A percentile compares a stretch with the other conserved stretches of the same genome.
Conservation (phyloP, 1,284 basidiomycete genomes). For the Macrocystidia cucumis region DNA sequence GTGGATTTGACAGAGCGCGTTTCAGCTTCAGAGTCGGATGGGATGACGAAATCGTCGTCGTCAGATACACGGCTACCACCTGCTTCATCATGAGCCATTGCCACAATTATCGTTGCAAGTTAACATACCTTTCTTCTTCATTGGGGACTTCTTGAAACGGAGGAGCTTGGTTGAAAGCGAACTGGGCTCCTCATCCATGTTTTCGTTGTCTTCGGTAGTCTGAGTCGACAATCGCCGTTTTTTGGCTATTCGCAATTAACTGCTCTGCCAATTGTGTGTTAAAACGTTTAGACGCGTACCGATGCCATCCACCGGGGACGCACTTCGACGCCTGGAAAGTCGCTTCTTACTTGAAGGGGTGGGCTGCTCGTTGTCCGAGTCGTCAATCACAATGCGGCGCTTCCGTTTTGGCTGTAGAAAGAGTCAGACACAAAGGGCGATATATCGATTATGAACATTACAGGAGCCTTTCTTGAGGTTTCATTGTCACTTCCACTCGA, state of each 20-base stretch:
- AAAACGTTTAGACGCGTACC: no score
- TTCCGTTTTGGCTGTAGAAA: constrained; percentile 33
- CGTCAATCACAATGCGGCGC: constrained; percentile 60
- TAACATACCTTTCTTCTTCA: constrained; percentile 41
- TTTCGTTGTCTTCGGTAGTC: constrained; percentile 37
- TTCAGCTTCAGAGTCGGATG: constrained; percentile 47
- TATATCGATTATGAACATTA: no score
- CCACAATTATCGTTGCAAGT: constrained; percentile 6
- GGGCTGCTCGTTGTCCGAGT: constrained; percentile 67
- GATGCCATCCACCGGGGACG: constrained; percentile 20
- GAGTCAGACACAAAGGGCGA: no score
- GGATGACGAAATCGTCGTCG: constrained; percentile 63
- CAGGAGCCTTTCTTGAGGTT: constrained; percentile 11
- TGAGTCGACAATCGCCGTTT: constrained; percentile 38
- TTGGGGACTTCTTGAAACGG: constrained; percentile 57
- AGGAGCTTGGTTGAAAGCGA: constrained; percentile 53
- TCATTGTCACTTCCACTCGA: constrained; percentile 50
- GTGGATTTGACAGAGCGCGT: constrained; percentile 31
- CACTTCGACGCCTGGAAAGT: constrained; percentile 13
- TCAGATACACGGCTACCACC: constrained; percentile 28
- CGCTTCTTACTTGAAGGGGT: constrained; percentile 21
- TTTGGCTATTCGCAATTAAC: no score
- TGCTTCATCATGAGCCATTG: constrained; percentile 25
- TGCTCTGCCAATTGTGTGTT: no score
- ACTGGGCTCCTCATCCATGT: constrained; percentile 29